Conservation (phyloP, 2,329 filamentous ascomycete genomes). For the Daldinia sp. region DNA sequence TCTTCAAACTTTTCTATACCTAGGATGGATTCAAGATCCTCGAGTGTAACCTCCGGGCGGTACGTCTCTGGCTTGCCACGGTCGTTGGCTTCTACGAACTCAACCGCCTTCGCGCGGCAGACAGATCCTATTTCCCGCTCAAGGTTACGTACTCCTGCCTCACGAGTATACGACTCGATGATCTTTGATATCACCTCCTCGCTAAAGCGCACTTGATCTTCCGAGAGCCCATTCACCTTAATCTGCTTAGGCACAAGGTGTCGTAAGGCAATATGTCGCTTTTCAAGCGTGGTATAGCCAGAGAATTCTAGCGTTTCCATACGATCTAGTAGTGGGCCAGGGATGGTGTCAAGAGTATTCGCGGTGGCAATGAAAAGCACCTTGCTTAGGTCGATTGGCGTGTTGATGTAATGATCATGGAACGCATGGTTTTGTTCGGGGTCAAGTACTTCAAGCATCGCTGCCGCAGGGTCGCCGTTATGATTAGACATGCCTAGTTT, state of each 20-base stretch:
- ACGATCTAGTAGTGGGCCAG: conserved; percentile 90
- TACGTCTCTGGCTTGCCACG: conserved; percentile 75
- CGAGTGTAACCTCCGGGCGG: conserved; percentile 76
- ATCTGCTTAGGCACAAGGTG: conserved; percentile 98
- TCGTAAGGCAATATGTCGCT: conserved; percentile 90
- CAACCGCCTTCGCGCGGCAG: conserved; percentile 93
- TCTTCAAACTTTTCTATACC: conserved; percentile 95
- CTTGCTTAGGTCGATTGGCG: conserved; percentile 95
- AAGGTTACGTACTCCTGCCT: conserved; percentile 94
- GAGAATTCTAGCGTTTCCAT: conserved; percentile 97
- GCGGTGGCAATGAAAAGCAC: conserved; percentile 98
- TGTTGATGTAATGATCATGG: conserved; percentile 94
- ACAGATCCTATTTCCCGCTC: conserved; percentile 96
- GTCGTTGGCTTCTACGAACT: conserved; percentile 92
- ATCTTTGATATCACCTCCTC: conserved; percentile 93
- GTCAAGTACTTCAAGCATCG: conserved; percentile 97
- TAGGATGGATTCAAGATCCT: conserved; percentile 89
- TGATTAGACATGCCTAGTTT: conserved; percentile 93
- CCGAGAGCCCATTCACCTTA: conserved; percentile 83
- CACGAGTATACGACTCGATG: conserved; percentile 95
- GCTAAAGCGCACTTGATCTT: conserved; percentile 80
- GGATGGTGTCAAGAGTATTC: conserved; percentile 94
- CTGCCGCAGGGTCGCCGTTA: conserved; percentile 94
- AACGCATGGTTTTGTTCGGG: conserved; percentile 97
- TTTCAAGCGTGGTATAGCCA: conserved; percentile 97